These are phyloP conservation scores for Phytophthora multivora DNA, from an alignment of 352 stramenopile species.

Conservation along the genomic window DNA sequence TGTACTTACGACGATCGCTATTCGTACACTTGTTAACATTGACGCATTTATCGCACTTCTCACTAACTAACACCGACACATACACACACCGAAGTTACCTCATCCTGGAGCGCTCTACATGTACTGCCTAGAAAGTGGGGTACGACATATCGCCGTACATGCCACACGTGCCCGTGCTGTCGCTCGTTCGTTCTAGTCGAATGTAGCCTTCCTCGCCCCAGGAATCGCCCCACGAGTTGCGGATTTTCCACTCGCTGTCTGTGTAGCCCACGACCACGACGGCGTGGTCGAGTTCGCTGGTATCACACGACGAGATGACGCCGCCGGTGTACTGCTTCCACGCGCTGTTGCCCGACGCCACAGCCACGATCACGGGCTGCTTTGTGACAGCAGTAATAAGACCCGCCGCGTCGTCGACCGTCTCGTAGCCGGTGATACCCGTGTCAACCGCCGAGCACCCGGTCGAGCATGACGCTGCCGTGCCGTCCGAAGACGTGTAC, in stretches of 20 bases:
- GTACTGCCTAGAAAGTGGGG: conserved; percentile 38
- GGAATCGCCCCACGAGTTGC: conserved; percentile 96
- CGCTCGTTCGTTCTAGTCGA: conserved; percentile 84
- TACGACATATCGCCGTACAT: conserved; percentile 71
- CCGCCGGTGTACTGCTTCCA: conserved; percentile 98
- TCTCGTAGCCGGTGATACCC: conserved; percentile 64
- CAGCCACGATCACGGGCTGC: conserved; percentile 94
- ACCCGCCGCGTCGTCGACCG: conserved; percentile 39
- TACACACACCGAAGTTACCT: conserved; percentile 9
- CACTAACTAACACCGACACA: conserved; percentile 2
- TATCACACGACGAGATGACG: conserved; percentile 81
- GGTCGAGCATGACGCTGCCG: conserved; percentile 21
- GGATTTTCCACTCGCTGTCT: conserved; percentile 92
- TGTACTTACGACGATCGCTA: neutral
- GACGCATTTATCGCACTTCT: conserved; percentile 13
- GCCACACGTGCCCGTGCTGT: conserved; percentile 54
- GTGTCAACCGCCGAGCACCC: conserved; percentile 39
- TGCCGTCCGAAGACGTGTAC: conserved; percentile 35
- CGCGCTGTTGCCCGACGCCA: conserved; percentile 92
- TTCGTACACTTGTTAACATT: conserved; percentile 11
- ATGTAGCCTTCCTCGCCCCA: conserved; percentile 97
- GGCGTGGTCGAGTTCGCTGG: conserved; percentile 95
- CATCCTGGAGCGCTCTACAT: conserved; percentile 5
- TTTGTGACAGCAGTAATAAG: conserved; percentile 28
- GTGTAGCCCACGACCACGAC: conserved; percentile 98